Evolutionary conservation across 2,329 filamentous ascomycete species (phyloP).

Genomic region (Sporothrix globosa): DNA sequence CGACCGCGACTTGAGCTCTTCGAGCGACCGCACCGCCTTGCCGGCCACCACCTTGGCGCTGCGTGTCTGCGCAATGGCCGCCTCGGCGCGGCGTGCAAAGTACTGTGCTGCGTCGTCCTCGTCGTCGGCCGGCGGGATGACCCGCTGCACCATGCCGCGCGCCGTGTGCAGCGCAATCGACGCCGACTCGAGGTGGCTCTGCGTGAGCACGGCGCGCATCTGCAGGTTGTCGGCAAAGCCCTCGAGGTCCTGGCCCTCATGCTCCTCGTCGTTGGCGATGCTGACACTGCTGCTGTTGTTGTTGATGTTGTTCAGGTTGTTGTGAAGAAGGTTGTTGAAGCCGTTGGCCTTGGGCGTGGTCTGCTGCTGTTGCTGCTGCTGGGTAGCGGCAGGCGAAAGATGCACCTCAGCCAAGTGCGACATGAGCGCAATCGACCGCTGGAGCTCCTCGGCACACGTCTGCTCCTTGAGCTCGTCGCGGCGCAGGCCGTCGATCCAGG

Average conservation of each 20-base stretch:
- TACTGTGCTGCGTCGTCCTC: conserved; percentile 69
- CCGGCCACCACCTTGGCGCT: conserved; percentile 81
- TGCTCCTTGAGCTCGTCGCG: conserved; percentile 84
- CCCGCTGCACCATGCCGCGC: conserved; percentile 68
- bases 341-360: conserved; percentile 10
- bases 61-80: conserved; percentile 72
- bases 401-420: conserved; percentile 83
- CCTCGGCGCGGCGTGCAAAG: conserved; percentile 71
- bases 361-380: background rate
- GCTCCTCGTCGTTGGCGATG: conserved; percentile 30
- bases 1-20: conserved; percentile 75
- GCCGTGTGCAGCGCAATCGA: conserved; percentile 68
- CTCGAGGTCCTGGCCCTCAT: conserved; percentile 56
- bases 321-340: background rate
- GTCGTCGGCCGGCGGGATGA: conserved; percentile 59
- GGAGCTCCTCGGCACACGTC: conserved; percentile 78
- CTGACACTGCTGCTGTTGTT: conserved; percentile 31
- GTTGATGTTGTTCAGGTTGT: background rate
- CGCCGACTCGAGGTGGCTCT: conserved; percentile 79
- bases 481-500: conserved; percentile 82
- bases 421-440: conserved; percentile 82
- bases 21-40: conserved; percentile 75
- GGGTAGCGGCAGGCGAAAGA: conserved; percentile 52
- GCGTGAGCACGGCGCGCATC: conserved; percentile 75
- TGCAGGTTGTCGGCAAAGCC: conserved; percentile 78